Percentiles rank a stretch among this genome's conserved stretches.
phyloP scores from a whole-genome alignment of 495 filamentous ascomycete genomes.

The Penicillium bovifimosum region DNA sequence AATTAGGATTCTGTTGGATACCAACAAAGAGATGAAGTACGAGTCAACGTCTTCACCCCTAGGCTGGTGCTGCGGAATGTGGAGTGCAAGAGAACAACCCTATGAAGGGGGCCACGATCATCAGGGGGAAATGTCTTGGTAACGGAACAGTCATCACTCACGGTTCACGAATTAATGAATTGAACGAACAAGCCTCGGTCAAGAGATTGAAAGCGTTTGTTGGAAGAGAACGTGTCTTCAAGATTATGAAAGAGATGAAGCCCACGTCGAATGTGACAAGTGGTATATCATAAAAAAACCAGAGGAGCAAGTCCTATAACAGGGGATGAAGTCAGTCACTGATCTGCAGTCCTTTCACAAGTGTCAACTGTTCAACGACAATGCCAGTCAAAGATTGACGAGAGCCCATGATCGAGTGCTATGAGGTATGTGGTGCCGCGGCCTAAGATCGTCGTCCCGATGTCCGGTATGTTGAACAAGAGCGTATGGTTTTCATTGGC shows the following conservation, averaged over 20 bases:
- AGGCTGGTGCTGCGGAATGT: constrained; percentile 51
- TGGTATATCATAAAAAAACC: constrained; percentile 6
- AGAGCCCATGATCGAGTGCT: neutral
- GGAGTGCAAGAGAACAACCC: constrained; percentile 41
- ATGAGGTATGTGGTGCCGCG: constrained; percentile 26
- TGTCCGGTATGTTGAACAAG: constrained; percentile 12
- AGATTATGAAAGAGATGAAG: constrained; percentile 15
- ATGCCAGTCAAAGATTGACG: neutral
- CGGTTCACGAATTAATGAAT: constrained; percentile 32
- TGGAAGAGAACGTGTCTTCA: constrained; percentile 10
- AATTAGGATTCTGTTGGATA: constrained; percentile 35
- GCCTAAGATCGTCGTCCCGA: constrained; percentile 11
- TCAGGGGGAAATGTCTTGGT: constrained; percentile 35
- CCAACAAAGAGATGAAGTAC: constrained; percentile 55
- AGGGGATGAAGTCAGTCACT: constrained; percentile 3
- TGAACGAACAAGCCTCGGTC: constrained; percentile 16
- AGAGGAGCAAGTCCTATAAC: constrained; percentile 6
- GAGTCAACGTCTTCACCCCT: constrained; percentile 69
- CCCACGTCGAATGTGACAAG: constrained; percentile 10
- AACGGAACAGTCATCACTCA: constrained; percentile 38
- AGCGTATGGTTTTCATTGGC: constrained; percentile 14
- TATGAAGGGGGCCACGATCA: constrained; percentile 42
- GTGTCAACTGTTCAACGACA: neutral
- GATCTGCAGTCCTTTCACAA: neutral
- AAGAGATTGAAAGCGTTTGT: constrained; percentile 14